Base-by-base conservation (phyloP, 306 rosid genomes). In the Delonix regia region DNA sequence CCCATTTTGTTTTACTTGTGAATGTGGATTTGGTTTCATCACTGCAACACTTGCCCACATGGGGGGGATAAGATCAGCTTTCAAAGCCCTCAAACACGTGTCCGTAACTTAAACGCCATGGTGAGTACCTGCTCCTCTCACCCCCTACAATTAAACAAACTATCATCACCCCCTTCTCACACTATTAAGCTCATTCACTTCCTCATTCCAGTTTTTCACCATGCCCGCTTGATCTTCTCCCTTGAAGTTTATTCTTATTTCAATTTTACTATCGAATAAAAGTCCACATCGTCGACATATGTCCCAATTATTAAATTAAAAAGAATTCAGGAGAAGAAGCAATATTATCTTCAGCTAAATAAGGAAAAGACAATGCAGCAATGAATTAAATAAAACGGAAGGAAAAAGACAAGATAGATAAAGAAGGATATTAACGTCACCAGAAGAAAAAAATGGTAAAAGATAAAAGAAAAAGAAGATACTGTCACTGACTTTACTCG, bases 61-160 rank as follows among this genome's bases (percentile, higher is more conserved):
- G 88, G 80, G 80, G 2, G 38, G 78, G 83, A 76, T 78, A 69
- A 76, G 78, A 66, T 70, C 74, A 78, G 51, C 83, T 80, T 82
- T 85, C 70, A 49, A 48, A 85, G 52, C 84, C 71, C 85, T 69
- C 81, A 76, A 60, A 87, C 88, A 79, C 85, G 84, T 87, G 89
- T 77, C 85, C 73, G 81, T 83, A 70, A 79, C 80, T 82, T 74
- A 59, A 83, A 83, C 86, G 84, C 72, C 83, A 78, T 63, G 88
- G 56, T 60, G 79, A 39, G 45, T 75, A 51, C 74, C 72, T 70
- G 66, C 77, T 62, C 45, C 77, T 41, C 53, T 69, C 60, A 41
- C 71, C 1, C 78, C 82, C 79, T 69, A 74, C 85, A 79, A 71
- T 73, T 74, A 53, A 78, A 75, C 80, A 53, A 60, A 51, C 70